Evolutionary conservation across 495 filamentous ascomycete genomes (phyloP).

Genomic region (Penicillium riverlandense): DNA sequence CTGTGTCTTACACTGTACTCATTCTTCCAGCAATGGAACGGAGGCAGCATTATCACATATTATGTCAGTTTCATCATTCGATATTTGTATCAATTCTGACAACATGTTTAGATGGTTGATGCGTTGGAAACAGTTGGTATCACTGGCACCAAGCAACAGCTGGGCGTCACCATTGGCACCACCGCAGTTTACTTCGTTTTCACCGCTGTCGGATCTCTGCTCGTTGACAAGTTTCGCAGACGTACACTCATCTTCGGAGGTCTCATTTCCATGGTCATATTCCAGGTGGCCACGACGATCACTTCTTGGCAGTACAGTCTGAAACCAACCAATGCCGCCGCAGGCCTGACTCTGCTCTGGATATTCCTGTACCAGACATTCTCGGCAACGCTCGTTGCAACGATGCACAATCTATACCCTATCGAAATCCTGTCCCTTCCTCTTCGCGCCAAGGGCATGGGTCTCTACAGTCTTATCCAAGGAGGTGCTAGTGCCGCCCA

Average conservation of each 20-base stretch:
- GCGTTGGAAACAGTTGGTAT: conserved; percentile 30
- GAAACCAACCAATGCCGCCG: conserved; percentile 12
- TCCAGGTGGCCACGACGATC: conserved; percentile 32
- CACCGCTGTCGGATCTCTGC: conserved; percentile 26
- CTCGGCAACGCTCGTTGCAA: conserved; percentile 30
- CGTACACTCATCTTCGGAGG: conserved; percentile 31
- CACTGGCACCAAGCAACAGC: conserved; percentile 16
- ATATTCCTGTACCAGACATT: conserved; percentile 37
- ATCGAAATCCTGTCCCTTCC: conserved; percentile 30
- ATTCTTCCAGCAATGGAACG: conserved; percentile 39
- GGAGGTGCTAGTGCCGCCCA: conserved; percentile 30
- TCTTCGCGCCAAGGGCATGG: conserved; percentile 38
- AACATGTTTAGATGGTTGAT: conserved; percentile 21
- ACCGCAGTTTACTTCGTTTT: conserved; percentile 35
- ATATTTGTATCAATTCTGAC: background rate
- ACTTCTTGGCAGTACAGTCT: conserved; percentile 32
- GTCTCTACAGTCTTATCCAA: conserved; percentile 33
- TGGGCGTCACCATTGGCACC: conserved; percentile 31
- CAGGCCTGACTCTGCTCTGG: conserved; percentile 30
- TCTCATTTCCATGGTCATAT: conserved; percentile 28
- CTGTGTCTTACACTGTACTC: conserved; percentile 32
- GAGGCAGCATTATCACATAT: conserved; percentile 35
- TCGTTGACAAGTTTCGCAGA: conserved; percentile 31
- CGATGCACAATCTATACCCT: conserved; percentile 39
- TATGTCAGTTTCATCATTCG: conserved; percentile 15